Evolutionary conservation across 768 basidiomycete genomes (phyloP).

Genomic region (Auricularia sp.): DNA sequence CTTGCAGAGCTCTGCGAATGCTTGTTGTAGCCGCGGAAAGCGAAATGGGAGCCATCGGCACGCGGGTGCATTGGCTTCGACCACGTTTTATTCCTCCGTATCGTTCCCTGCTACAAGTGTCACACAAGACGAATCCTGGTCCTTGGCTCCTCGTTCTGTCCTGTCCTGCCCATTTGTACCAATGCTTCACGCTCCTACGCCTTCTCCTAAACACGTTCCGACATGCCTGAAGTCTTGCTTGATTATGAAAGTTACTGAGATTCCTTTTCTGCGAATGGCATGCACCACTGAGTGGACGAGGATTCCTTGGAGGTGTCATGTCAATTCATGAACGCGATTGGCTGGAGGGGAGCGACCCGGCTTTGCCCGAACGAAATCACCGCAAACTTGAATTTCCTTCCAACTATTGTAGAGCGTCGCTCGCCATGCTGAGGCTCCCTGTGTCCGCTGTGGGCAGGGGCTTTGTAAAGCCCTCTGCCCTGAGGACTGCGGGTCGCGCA

Average conservation of each 20-base stretch:
- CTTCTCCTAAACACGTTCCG: no score
- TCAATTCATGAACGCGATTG: background rate
- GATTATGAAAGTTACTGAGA: no score
- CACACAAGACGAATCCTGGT: background rate
- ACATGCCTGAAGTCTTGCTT: no score
- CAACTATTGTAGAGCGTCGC: background rate
- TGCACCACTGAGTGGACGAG: no score
- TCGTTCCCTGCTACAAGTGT: background rate
- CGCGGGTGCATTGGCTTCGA: background rate
- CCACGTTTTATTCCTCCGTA: background rate
- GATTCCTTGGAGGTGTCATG: background rate
- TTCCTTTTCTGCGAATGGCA: no score
- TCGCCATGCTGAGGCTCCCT: slow-evolving; percentile 10
- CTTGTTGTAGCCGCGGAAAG: slow-evolving; percentile 36
- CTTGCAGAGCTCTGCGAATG: slow-evolving; percentile 63
- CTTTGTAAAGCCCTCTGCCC: background rate
- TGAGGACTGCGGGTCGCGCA: slow-evolving; percentile 1
- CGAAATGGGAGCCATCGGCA: slow-evolving; percentile 4
- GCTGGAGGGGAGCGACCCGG: background rate
- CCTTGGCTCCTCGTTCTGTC: slow-evolving; percentile 21
- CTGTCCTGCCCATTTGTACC: slow-evolving; percentile 11
- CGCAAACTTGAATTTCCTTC: slow-evolving; percentile 1
- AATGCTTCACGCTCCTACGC: no score
- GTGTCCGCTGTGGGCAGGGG: slow-evolving; percentile 6
- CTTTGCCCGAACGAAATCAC: background rate